Evolutionary conservation across 768 basidiomycete species (phyloP).

Genomic region (Leccinellum rugosiceps): DNA sequence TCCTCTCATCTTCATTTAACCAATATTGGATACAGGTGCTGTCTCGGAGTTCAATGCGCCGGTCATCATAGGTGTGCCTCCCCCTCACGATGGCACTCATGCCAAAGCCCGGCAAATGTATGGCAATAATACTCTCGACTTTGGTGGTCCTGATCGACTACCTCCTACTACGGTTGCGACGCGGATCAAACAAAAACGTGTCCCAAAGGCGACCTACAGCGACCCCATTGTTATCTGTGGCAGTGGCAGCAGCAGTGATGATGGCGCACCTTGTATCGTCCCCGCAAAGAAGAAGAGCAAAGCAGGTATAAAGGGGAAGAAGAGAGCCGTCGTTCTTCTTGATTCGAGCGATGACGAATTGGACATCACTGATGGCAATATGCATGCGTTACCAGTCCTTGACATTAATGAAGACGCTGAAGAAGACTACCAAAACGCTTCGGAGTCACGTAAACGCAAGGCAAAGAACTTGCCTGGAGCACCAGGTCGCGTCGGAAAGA

Average conservation of each 20-base stretch:
- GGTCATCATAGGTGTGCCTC: neutral
- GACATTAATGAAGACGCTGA: neutral
- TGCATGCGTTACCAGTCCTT: neutral
- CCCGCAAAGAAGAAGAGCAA: neutral
- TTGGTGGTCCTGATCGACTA: neutral
- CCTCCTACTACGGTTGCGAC: neutral
- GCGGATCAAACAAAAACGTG: neutral
- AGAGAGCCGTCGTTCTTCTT: neutral
- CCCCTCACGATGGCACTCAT: neutral
- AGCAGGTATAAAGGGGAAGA: no score
- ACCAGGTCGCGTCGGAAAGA: neutral
- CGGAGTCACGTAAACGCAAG: neutral
- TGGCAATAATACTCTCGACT: neutral
- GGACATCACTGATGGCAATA: neutral
- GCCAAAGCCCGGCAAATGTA: slow-evolving; percentile 3
- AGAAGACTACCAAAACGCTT: neutral
- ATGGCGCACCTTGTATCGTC: neutral
- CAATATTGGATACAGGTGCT: neutral
- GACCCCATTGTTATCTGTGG: slow-evolving; percentile 2
- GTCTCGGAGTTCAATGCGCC: neutral
- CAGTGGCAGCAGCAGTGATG: neutral
- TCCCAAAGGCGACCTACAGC: neutral
- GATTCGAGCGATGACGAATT: neutral
- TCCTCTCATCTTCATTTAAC: neutral
- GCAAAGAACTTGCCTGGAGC: neutral